Evolutionary conservation across 352 stramenopile genomes (phyloP).

Genomic region (Elongisporangium undulatum): DNA sequence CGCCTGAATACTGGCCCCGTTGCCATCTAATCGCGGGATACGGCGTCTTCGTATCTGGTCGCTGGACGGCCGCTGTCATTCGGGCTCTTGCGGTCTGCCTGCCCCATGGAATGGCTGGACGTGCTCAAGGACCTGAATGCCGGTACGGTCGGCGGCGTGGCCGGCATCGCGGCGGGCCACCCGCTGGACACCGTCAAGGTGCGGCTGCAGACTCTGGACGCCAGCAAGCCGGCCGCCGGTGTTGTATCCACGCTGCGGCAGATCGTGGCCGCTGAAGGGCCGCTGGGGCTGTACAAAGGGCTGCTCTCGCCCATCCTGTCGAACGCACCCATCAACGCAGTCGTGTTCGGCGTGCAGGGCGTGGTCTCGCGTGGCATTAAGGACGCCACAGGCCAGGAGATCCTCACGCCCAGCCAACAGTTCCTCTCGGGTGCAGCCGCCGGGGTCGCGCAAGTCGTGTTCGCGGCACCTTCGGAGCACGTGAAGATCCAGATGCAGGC

Average conservation of each 20-base stretch:
- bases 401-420: slow-evolving; percentile 36
- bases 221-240: slow-evolving; percentile 16
- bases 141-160: slow-evolving; percentile 74
- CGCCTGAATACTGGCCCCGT: neutral
- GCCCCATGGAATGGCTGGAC: slow-evolving; percentile 73
- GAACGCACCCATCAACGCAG: slow-evolving; percentile 85
- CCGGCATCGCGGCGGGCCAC: slow-evolving; percentile 73
- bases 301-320: slow-evolving; percentile 73
- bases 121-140: slow-evolving; percentile 81
- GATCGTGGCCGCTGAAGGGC: slow-evolving; percentile 54
- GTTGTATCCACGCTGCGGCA: slow-evolving; percentile 43
- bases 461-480: slow-evolving; percentile 69
- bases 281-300: slow-evolving; percentile 66
- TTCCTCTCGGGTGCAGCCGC: slow-evolving; percentile 55
- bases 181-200: slow-evolving; percentile 88
- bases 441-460: slow-evolving; percentile 62
- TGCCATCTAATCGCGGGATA: neutral
- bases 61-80: neutral
- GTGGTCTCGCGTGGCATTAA: slow-evolving; percentile 40
- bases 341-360: slow-evolving; percentile 78
- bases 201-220: slow-evolving; percentile 61
- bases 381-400: slow-evolving; percentile 19
- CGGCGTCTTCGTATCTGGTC: neutral
- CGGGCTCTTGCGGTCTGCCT: neutral
- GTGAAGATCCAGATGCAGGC: slow-evolving; percentile 86